These are phyloP conservation scores for Microcos paniculata DNA, from an alignment of 345 rosid species.

Conservation along the genomic window DNA sequence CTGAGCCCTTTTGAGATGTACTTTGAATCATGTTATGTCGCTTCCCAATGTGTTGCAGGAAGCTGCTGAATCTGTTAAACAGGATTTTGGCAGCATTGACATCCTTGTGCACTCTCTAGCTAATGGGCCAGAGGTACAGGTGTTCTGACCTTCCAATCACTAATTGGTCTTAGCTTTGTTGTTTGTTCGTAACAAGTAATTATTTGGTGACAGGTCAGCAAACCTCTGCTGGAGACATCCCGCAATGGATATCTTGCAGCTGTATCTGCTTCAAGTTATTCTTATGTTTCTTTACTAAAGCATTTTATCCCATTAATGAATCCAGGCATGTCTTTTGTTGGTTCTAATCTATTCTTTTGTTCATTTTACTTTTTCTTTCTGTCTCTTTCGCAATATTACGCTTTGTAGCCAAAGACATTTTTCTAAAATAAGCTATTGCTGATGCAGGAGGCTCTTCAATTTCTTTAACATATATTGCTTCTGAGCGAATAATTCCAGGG, in stretches of 20 bases:
- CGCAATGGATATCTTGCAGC: slow-evolving; percentile 93
- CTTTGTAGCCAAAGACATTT: not conserved
- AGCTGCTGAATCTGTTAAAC: slow-evolving; percentile 80
- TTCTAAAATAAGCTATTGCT: slow-evolving; percentile 21
- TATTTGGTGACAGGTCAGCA: slow-evolving; percentile 53
- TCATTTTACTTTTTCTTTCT: too few species aligned
- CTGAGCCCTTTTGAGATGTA: not conserved
- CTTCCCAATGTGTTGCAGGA: slow-evolving; percentile 46
- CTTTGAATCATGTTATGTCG: too few species aligned
- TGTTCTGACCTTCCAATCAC: not conserved
- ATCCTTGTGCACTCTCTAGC: slow-evolving; percentile 97
- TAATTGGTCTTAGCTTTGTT: not conserved
- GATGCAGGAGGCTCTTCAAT: slow-evolving; percentile 88
- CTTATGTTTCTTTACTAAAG: slow-evolving; percentile 79
- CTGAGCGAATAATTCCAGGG: slow-evolving; percentile 97
- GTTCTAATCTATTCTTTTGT: too few species aligned
- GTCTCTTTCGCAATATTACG: not conserved
- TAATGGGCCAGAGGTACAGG: slow-evolving; percentile 87
- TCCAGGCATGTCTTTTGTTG: slow-evolving; percentile 36
- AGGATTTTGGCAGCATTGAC: slow-evolving; percentile 88
- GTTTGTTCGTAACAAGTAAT: not conserved
- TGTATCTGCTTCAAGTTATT: slow-evolving; percentile 90
- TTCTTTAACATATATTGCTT: slow-evolving; percentile 93
- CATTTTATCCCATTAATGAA: slow-evolving; percentile 93
- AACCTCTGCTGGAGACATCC: slow-evolving; percentile 91